Evolutionary conservation across 2,329 filamentous ascomycete genomes (phyloP).

Genomic region (Arthrobotrys iridis): DNA sequence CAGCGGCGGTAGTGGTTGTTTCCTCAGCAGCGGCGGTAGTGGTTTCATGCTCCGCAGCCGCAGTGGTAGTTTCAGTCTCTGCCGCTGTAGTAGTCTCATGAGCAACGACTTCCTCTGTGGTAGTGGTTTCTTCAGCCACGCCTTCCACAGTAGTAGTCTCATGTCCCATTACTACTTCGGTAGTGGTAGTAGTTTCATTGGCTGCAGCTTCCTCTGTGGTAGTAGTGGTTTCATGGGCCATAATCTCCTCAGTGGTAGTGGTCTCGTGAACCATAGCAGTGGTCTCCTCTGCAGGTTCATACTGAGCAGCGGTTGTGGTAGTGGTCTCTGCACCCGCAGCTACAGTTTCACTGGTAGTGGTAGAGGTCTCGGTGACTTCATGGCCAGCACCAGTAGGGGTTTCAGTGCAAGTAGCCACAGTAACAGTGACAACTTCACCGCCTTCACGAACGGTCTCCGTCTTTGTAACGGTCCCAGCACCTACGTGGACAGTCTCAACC

Average conservation of each 20-base stretch:
- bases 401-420: slow-evolving; percentile 26
- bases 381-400: not conserved
- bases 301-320: too few relatives aligned
- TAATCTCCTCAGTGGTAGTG: not conserved
- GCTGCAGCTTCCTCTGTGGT: not conserved
- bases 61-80: not conserved
- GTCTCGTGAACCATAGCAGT: not conserved
- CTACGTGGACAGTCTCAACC: not conserved
- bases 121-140: not conserved
- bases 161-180: not conserved
- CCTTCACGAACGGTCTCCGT: not conserved
- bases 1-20: not conserved
- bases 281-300: not conserved
- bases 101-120: not conserved
- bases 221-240: not conserved
- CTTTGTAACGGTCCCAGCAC: not conserved
- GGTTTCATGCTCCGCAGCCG: not conserved
- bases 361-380: not conserved
- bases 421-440: slow-evolving; percentile 20
- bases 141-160: not conserved
- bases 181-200: slow-evolving; percentile 5
- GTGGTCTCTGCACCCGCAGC: not conserved
- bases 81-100: not conserved
- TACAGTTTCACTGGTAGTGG: not conserved
- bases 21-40: not conserved